phyloP scores from a whole-genome alignment of 192 early-diverging fungal genomes.

The Umbelopsis vinacea region DNA sequence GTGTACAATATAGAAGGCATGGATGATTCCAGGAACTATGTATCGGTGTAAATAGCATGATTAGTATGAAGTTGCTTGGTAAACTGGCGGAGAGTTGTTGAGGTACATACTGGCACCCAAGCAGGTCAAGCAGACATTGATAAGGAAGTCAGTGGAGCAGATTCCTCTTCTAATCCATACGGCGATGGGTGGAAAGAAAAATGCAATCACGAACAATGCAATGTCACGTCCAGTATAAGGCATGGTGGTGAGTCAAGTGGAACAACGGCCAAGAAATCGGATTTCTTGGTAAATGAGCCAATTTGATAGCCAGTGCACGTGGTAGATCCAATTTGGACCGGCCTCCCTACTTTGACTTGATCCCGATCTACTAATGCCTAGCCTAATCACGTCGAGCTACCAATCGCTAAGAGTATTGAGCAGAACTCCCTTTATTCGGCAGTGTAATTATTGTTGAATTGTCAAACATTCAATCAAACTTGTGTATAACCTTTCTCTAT shows the following conservation, averaged over 20 bases:
- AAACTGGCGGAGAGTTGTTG: slow-evolving; percentile 6
- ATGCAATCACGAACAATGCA: slow-evolving; percentile 51
- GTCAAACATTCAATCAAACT: no score
- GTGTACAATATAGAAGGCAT: slow-evolving; percentile 64
- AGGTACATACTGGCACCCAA: slow-evolving; percentile 48
- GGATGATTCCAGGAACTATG: slow-evolving; percentile 64
- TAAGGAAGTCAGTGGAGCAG: slow-evolving; percentile 56
- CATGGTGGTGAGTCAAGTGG: slow-evolving; percentile 22
- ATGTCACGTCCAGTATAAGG: slow-evolving; percentile 50
- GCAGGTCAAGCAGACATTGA: slow-evolving; percentile 64
- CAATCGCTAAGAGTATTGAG: no score
- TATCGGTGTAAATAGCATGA: background rate
- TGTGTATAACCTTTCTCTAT: background rate
- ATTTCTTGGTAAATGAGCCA: background rate
- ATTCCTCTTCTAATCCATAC: slow-evolving; percentile 67
- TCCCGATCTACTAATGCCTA: no score
- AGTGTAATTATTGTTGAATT: no score
- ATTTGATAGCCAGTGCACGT: background rate
- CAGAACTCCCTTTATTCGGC: no score
- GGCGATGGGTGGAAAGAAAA: slow-evolving; percentile 54
- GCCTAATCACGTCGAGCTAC: no score
- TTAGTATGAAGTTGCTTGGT: background rate
- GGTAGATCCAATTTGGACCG: background rate
- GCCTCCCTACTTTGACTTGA: no score
- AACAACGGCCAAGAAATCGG: slow-evolving; percentile 21